Base-by-base conservation (phyloP, 2,329 filamentous ascomycete genomes). In the Colletotrichum cordylinicola region DNA sequence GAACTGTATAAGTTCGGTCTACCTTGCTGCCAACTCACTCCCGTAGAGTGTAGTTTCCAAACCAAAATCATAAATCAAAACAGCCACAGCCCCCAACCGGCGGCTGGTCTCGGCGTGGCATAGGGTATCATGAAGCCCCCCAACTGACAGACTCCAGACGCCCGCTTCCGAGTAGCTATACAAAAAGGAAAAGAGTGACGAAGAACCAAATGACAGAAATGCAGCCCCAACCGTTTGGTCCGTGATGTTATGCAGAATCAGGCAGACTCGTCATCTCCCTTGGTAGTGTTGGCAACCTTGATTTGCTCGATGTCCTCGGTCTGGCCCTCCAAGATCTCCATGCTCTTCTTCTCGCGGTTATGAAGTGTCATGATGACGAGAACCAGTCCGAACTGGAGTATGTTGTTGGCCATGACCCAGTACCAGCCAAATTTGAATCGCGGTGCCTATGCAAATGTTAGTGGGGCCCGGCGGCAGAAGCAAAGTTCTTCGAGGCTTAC, bases 101-200 rank as follows among this genome's bases (percentile, higher is more conserved):
- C 37, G 37, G 29, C 64, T 62, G 39, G 64, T 69, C 70, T 62
- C 64, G 65, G 70, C 39, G 39, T 73, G 24, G 66, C 66, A 60
- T 18, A 69, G 37, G 55, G 64, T 73, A 69, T 73, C 55, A 62
- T 68, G 56, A 69, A 69, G 65, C 64, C 70, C 55, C 69, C 29
- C 70, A 69, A 69, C 70, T 69, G 56, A 62, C 65, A 73, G 70
- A 69, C 70, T 69, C 64, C 65, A 73, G 64, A 69, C 70, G 70
- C 65, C 70, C 56, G 65, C 65, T 62, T 62, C 70, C 55, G 55
- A 73, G 65, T 69, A 62, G 55, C 65, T 69, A 62, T n/a, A 62
- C 21, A 68, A 24, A 37, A 18, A 61, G 16, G 37, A 35, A 52
- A 61, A 4, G 18, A 16, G 61, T n/a, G 48, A 58, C 18, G 12